phyloP scores from a whole-genome alignment of 2,329 filamentous ascomycete species.

The Alternaria atra region DNA sequence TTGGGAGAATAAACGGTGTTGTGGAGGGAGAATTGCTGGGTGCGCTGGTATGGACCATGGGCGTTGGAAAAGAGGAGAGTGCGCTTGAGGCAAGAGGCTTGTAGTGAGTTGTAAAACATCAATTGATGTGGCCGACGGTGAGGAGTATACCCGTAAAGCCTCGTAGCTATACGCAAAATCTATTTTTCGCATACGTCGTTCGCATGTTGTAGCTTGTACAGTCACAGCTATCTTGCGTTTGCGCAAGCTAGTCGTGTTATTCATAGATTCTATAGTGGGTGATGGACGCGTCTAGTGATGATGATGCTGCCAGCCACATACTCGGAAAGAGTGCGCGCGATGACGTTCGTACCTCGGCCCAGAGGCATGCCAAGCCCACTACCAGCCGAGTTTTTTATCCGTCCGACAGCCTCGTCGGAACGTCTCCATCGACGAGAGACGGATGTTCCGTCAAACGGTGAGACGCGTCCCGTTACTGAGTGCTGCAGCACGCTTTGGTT shows the following conservation, averaged over 20 bases:
- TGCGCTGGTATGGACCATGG: slow-evolving; percentile 21
- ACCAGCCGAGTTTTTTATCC: neutral
- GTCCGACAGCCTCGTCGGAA: slow-evolving; percentile 3
- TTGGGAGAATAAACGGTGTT: slow-evolving; percentile 2
- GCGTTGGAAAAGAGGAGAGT: neutral
- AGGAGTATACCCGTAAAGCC: neutral
- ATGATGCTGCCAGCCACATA: neutral
- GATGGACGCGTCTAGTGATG: neutral
- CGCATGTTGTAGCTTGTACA: neutral
- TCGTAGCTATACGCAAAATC: neutral
- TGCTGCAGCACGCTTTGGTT: neutral
- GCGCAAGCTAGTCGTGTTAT: neutral
- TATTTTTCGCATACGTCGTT: neutral
- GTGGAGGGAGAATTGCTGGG: neutral
- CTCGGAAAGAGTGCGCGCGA: neutral
- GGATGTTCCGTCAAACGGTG: slow-evolving; percentile 8
- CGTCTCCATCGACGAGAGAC: neutral
- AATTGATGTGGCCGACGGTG: neutral
- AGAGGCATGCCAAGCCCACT: slow-evolving; percentile 10
- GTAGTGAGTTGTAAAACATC: neutral
- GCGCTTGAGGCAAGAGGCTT: slow-evolving; percentile 12
- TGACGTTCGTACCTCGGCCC: neutral
- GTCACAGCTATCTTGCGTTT: neutral
- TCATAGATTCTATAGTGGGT: neutral
- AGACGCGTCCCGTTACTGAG: neutral